phyloP scores from a whole-genome alignment of 768 basidiomycete genomes.

The Boletus tylopilopsis region DNA sequence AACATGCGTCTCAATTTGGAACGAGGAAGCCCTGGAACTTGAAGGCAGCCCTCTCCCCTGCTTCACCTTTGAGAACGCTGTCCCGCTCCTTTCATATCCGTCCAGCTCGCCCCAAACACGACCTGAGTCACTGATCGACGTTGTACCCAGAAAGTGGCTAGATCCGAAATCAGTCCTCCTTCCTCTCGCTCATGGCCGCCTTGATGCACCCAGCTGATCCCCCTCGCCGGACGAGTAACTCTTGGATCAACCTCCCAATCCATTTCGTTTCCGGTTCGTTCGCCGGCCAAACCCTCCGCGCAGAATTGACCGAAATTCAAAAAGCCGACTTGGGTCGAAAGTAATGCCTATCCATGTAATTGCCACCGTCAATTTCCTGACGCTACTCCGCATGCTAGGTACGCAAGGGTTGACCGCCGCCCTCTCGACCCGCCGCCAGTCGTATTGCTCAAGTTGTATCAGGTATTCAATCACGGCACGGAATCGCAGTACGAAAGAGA shows the following conservation, averaged over 20 bases:
- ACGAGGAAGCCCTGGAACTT: conserved; percentile 8
- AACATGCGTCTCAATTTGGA: conserved; percentile 26
- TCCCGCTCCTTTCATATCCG: conserved; percentile 7
- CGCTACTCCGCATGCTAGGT: conserved; percentile 34
- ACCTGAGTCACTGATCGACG: conserved; percentile 7
- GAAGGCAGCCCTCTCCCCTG: neutral
- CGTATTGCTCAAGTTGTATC: conserved; percentile 49
- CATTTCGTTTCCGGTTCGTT: conserved; percentile 59
- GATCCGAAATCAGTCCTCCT: neutral
- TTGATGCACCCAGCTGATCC: conserved; percentile 12
- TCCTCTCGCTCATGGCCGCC: conserved; percentile 16
- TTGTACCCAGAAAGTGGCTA: neutral
- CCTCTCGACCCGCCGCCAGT: conserved; percentile 69
- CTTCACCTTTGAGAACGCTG: conserved; percentile 1
- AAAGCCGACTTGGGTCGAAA: conserved; percentile 67
- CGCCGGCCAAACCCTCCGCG: conserved; percentile 50
- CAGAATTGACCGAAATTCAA: conserved; percentile 57
- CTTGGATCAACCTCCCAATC: conserved; percentile 40
- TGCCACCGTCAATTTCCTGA: conserved; percentile 3
- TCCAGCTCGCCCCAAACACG: conserved; percentile 8
- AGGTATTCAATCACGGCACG: conserved; percentile 40
- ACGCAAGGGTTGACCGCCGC: conserved; percentile 57
- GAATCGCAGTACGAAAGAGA: conserved; percentile 44
- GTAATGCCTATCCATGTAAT: conserved; percentile 31
- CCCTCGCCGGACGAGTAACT: conserved; percentile 27